These are phyloP conservation scores for Amoebophrya sp. DNA, from an alignment of 169 alveolate genomes.

Conservation along the genomic window DNA sequence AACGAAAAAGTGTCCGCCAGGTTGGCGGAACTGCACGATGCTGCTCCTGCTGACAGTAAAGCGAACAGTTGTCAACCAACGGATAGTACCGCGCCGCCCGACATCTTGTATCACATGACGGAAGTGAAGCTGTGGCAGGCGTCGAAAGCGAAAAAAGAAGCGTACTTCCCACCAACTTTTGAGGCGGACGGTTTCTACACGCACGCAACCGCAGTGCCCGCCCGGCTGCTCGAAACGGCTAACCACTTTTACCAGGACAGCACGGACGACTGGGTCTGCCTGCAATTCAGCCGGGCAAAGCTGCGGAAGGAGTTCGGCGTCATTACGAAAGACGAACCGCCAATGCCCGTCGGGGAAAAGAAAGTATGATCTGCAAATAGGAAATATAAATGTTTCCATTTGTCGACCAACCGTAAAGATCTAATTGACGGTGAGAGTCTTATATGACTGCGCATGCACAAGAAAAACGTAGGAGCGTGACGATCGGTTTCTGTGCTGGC, in stretches of 20 bases:
- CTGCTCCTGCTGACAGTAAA: not conserved
- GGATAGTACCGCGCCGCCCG: not conserved
- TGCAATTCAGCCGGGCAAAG: not conserved
- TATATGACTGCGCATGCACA: too few relatives aligned
- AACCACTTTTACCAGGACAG: conserved; percentile 39
- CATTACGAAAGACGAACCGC: not conserved
- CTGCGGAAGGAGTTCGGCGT: not conserved
- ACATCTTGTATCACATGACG: not conserved
- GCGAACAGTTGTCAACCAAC: not conserved
- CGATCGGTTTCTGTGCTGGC: too few relatives aligned
- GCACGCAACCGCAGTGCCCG: conserved; percentile 44
- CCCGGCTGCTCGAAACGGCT: conserved; percentile 38
- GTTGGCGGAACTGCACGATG: not conserved
- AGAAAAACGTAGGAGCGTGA: too few relatives aligned
- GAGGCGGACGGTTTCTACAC: conserved; percentile 7
- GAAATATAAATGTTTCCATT: too few relatives aligned
- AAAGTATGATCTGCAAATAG: too few relatives aligned
- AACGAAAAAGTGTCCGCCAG: not conserved
- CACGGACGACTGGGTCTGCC: not conserved
- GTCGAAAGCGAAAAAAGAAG: not conserved
- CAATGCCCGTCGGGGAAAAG: not conserved
- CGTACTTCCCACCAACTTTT: conserved; percentile 41
- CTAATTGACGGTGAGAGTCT: too few relatives aligned
- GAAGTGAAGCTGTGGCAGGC: not conserved
- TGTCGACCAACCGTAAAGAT: too few relatives aligned